Conservation (phyloP, 2,329 filamentous ascomycete species). For the Aspergillus vadensis region DNA sequence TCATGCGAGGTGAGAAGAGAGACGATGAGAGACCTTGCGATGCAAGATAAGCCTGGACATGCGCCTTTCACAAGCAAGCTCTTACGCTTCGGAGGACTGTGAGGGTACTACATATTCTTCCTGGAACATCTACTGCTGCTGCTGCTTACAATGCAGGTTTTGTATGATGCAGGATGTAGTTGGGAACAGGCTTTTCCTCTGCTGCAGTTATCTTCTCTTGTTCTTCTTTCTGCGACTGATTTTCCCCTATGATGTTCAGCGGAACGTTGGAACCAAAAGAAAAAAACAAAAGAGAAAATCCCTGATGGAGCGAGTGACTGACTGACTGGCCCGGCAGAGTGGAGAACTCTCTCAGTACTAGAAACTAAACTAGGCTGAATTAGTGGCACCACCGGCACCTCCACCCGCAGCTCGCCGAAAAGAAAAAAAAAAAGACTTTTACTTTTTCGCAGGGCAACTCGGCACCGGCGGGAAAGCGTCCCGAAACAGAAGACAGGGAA, state of each 20-base stretch:
- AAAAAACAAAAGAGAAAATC: background rate
- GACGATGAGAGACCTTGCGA: background rate
- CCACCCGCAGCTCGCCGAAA: background rate
- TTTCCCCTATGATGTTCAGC: too few relatives aligned
- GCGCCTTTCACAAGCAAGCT: background rate
- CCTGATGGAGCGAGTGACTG: background rate
- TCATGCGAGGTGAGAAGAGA: constrained; percentile 2
- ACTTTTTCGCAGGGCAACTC: background rate
- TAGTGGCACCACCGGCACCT: background rate
- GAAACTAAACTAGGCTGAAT: background rate
- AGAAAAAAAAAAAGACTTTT: background rate
- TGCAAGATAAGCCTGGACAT: background rate
- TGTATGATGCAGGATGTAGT: too few relatives aligned
- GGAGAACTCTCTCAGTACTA: background rate
- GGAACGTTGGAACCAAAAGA: background rate
- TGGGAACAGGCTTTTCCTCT: background rate
- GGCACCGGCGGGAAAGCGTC: background rate
- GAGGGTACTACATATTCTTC: too few relatives aligned
- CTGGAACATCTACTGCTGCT: too few relatives aligned
- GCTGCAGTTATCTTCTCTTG: background rate
- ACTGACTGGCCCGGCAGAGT: background rate
- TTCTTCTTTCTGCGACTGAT: too few relatives aligned
- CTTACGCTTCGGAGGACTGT: too few relatives aligned
- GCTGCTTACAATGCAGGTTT: too few relatives aligned
- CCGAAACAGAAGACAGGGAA: too few relatives aligned